These are phyloP conservation scores for Termitomyces sp. DNA, from an alignment of 768 basidiomycete genomes.

Conservation along the genomic window DNA sequence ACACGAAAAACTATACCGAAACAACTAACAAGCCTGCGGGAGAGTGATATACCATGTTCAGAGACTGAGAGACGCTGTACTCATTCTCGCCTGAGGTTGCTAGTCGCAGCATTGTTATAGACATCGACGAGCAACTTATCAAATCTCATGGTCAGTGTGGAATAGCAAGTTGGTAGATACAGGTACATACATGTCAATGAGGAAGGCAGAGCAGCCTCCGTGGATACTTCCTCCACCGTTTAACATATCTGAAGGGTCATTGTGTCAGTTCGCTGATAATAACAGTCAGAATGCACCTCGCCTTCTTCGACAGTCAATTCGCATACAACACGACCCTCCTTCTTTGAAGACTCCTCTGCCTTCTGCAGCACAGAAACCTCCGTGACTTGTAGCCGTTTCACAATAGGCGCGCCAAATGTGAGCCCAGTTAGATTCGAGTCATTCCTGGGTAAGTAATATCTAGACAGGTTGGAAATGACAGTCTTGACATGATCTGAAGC, in stretches of 20 bases:
- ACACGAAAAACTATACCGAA: background rate
- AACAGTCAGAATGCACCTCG: slow-evolving; percentile 9
- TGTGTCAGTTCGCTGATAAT: background rate
- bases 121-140: slow-evolving; percentile 44
- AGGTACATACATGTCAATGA: slow-evolving; percentile 44
- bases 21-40: slow-evolving; percentile 24
- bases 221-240: slow-evolving; percentile 43
- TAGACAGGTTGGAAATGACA: slow-evolving; percentile 13
- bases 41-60: slow-evolving; percentile 50
- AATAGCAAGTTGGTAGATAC: background rate
- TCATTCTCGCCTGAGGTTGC: slow-evolving; percentile 18
- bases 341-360: slow-evolving; percentile 35
- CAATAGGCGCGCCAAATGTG: slow-evolving; percentile 14
- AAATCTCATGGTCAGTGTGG: background rate
- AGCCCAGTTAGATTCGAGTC: slow-evolving; percentile 8
- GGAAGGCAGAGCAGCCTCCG: slow-evolving; percentile 48
- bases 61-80: slow-evolving; percentile 41
- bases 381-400: slow-evolving; percentile 21
- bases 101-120: slow-evolving; percentile 31
- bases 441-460: slow-evolving; percentile 8
- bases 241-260: slow-evolving; percentile 40
- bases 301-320: slow-evolving; percentile 40
- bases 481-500: slow-evolving; percentile 24
- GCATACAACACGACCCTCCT: slow-evolving; percentile 39
- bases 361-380: slow-evolving; percentile 39